Evolutionary conservation across 495 filamentous ascomycete species (phyloP).

Genomic region (Entonaema liquescens): DNA sequence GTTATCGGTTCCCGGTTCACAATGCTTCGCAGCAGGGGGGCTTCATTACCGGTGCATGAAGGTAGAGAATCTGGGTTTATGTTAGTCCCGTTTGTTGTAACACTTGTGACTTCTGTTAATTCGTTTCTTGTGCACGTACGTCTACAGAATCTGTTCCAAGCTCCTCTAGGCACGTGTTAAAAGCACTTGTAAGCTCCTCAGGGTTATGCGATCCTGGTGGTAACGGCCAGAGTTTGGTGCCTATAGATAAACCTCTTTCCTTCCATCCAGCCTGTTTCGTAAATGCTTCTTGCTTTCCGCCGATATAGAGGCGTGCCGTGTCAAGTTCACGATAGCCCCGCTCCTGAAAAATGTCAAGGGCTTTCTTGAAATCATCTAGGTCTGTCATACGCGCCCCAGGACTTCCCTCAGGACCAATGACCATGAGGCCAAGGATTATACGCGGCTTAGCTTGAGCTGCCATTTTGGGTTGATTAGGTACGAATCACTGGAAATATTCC

Average conservation of each 20-base stretch:
- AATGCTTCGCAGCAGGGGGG: neutral
- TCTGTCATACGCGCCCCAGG: slow-evolving; percentile 63
- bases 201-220: slow-evolving; percentile 44
- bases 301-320: slow-evolving; percentile 74
- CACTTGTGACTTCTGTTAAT: too few species aligned
- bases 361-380: slow-evolving; percentile 67
- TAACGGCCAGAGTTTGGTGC: slow-evolving; percentile 68
- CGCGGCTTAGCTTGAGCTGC: slow-evolving; percentile 35
- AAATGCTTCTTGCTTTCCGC: slow-evolving; percentile 77
- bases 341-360: slow-evolving; percentile 68
- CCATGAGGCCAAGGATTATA: slow-evolving; percentile 62
- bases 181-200: slow-evolving; percentile 42
- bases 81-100: slow-evolving; percentile 2
- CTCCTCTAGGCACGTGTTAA: slow-evolving; percentile 72
- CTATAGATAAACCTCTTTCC: slow-evolving; percentile 74
- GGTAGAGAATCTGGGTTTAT: slow-evolving; percentile 69
- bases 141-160: slow-evolving; percentile 77
- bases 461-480: neutral
- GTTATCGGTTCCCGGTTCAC: neutral
- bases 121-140: slow-evolving; percentile 24
- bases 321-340: slow-evolving; percentile 75
- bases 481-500: neutral
- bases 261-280: slow-evolving; percentile 78
- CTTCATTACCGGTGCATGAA: slow-evolving; percentile 68
- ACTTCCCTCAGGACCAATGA: slow-evolving; percentile 51